A percentile compares a stretch with the other conserved stretches of the same genome.
phyloP scores from a whole-genome alignment of 495 filamentous ascomycete species.

The Corynascus novoguineensis region DNA sequence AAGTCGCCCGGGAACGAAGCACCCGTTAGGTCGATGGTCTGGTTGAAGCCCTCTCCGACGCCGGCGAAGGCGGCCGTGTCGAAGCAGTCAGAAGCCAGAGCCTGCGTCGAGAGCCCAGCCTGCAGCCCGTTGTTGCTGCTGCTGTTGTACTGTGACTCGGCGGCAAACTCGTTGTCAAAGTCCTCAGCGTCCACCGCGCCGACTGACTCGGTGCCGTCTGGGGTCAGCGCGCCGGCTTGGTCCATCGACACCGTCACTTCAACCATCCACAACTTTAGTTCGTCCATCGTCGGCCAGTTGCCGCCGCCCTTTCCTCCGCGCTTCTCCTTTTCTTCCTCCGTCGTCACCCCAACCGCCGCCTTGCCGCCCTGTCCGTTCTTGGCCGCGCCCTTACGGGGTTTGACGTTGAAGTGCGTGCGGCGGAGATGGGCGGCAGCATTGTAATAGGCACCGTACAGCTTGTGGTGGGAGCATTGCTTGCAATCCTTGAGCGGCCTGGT shows the following conservation, averaged over 20 bases:
- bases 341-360: too few species aligned
- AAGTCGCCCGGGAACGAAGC: slow-evolving; percentile 16
- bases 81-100: slow-evolving; percentile 20
- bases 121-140: too few species aligned
- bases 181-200: slow-evolving; percentile 32
- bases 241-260: slow-evolving; percentile 51
- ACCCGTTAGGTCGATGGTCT: slow-evolving; percentile 15
- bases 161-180: slow-evolving; percentile 24
- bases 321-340: slow-evolving; percentile 44
- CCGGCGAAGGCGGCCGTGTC: slow-evolving; percentile 28
- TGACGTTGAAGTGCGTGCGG: slow-evolving; percentile 72
- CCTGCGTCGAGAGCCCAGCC: slow-evolving; percentile 4
- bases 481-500: slow-evolving; percentile 72
- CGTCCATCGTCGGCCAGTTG: slow-evolving; percentile 73
- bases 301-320: slow-evolving; percentile 81
- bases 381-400: slow-evolving; percentile 39
- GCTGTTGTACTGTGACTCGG: slow-evolving; percentile 11
- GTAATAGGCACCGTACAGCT: slow-evolving; percentile 88
- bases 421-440: slow-evolving; percentile 92
- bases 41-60: slow-evolving; percentile 28
- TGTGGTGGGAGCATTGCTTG: slow-evolving; percentile 73
- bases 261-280: slow-evolving; percentile 76
- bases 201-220: slow-evolving; percentile 27
- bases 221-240: slow-evolving; percentile 19
- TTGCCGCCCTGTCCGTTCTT: slow-evolving; percentile 33